Base-by-base conservation (phyloP, 2,329 filamentous ascomycete species). In the Fusarium praegraminearum region DNA sequence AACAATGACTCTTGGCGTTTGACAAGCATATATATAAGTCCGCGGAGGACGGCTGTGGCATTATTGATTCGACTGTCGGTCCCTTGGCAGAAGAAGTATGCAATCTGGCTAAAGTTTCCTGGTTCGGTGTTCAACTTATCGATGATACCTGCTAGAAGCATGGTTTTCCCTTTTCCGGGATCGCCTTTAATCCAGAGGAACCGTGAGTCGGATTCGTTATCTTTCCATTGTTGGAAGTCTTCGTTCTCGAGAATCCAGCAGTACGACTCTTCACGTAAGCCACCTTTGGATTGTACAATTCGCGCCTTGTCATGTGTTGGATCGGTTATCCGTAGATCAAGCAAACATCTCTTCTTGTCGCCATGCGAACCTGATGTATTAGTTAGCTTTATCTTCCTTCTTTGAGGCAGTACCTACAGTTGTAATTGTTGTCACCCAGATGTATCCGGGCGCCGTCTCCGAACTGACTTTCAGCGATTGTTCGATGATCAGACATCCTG, bases 111-210 rank as follows among this genome's bases (percentile, higher is more conserved):
- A 7, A 13, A 12, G 26, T 7, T 44, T 28, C 2, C 12, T 41
- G 15, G n/a, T 4, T 13, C 26, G 15, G 49, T 20, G 24, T 35
- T 15, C 11, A 66, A 36, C 4, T 76, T 51, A n/a, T 78, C 36
- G 20, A 77, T 71, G 51, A 77, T 54, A 2, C 38, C 50, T 36
- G 22, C 79, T 0, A 83, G 52, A 1, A 83, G 65, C 79, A 83
- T 83, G 0, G 81, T 83, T 67, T 83, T 84, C 5, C 81, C 82
- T 36, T 81, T 83, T 4, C 82, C 81, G 0, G 81, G 76, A 44
- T 78, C 77, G 0, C 79, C 79, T 20, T 69, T 78, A 20, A 82
- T 74, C 81, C 79, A 82, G 4, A 83, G 76, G 18, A 81, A 55
- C 1, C 45, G 59, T 1, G 33, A 4, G 15, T 73, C 52, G 7